Percentiles rank a stretch among this genome's conserved stretches.
These are phyloP conservation scores for Fraxinus sp. DNA, from an alignment of 305 asterid species.

Conservation along the genomic window DNA sequence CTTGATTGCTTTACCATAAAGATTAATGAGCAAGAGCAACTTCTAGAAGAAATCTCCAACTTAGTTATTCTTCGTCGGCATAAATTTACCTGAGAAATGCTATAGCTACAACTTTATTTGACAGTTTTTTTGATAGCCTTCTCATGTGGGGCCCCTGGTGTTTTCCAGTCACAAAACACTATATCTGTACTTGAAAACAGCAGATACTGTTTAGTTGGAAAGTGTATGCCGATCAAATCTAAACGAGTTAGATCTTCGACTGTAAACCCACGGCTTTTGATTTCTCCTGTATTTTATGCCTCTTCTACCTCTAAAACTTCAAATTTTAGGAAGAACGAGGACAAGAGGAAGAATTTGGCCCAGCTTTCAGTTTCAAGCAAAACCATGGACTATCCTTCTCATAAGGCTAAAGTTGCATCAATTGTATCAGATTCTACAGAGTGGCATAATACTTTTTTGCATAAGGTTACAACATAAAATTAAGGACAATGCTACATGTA, in stretches of 20 bases:
- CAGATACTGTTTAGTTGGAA: slow-evolving; percentile 41
- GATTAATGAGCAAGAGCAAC: slow-evolving; percentile 34
- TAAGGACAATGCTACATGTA: too few species aligned
- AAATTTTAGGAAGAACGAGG: slow-evolving; percentile 27
- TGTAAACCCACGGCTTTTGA: slow-evolving; percentile 43
- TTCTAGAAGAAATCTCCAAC: slow-evolving; percentile 20
- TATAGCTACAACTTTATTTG: too few species aligned
- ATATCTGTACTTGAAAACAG: slow-evolving; percentile 60
- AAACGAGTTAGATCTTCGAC: slow-evolving; percentile 43
- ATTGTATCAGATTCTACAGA: slow-evolving; percentile 6
- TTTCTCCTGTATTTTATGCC: slow-evolving; percentile 33
- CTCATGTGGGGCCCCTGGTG: not conserved
- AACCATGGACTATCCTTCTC: slow-evolving; percentile 1
- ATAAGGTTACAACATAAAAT: slow-evolving; percentile 1
- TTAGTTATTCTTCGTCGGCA: slow-evolving; percentile 21
- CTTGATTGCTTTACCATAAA: slow-evolving; percentile 15
- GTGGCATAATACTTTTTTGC: slow-evolving; percentile 28
- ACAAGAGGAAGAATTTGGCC: slow-evolving; percentile 30
- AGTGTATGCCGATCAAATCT: slow-evolving; percentile 33
- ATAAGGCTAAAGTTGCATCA: slow-evolving; percentile 15
- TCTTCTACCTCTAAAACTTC: slow-evolving; percentile 25
- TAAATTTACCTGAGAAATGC: not conserved
- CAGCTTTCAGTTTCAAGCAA: slow-evolving; percentile 17
- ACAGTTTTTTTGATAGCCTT: too few species aligned
- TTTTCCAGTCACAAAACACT: slow-evolving; percentile 52